A percentile compares a stretch with the other conserved stretches of the same genome.
phyloP scores from a whole-genome alignment of 2,329 filamentous ascomycete species.

The Cladosporium velox region DNA sequence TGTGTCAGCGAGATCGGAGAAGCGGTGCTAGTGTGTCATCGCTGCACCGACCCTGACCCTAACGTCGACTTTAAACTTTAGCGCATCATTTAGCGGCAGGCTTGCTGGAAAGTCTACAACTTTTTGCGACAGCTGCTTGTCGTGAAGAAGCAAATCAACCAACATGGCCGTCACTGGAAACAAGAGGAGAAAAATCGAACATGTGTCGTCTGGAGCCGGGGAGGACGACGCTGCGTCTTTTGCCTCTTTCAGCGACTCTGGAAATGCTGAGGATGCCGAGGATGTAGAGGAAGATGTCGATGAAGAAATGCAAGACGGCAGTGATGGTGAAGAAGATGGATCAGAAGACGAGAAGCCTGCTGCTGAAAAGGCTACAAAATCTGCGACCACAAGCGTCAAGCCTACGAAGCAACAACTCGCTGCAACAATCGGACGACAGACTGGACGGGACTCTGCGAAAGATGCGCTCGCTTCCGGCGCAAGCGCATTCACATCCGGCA shows the following conservation, averaged over 20 bases:
- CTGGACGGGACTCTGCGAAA: slow-evolving; percentile 22
- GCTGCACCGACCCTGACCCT: neutral
- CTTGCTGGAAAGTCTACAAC: slow-evolving; percentile 18
- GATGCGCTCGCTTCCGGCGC: slow-evolving; percentile 25
- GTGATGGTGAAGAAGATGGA: slow-evolving; percentile 13
- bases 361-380: slow-evolving; percentile 22
- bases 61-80: slow-evolving; percentile 5
- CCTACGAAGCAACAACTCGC: slow-evolving; percentile 14
- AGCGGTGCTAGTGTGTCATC: slow-evolving; percentile 2
- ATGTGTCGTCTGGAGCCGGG: slow-evolving; percentile 34
- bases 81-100: slow-evolving; percentile 3
- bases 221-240: slow-evolving; percentile 35
- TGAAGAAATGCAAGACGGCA: slow-evolving; percentile 18
- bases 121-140: slow-evolving; percentile 16
- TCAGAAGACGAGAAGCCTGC: slow-evolving; percentile 22
- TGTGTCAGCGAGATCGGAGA: slow-evolving; percentile 16
- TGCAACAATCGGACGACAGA: slow-evolving; percentile 17
- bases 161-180: slow-evolving; percentile 36
- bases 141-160: neutral
- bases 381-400: slow-evolving; percentile 18
- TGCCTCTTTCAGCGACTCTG: slow-evolving; percentile 33
- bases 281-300: slow-evolving; percentile 23
- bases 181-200: slow-evolving; percentile 40
- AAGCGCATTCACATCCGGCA: slow-evolving; percentile 42
- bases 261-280: slow-evolving; percentile 22